A percentile compares a stretch with the other conserved stretches of the same genome.
Evolutionary conservation across 106 monocot genomes (phyloP).

Genomic region (Apostasia ramifera): DNA sequence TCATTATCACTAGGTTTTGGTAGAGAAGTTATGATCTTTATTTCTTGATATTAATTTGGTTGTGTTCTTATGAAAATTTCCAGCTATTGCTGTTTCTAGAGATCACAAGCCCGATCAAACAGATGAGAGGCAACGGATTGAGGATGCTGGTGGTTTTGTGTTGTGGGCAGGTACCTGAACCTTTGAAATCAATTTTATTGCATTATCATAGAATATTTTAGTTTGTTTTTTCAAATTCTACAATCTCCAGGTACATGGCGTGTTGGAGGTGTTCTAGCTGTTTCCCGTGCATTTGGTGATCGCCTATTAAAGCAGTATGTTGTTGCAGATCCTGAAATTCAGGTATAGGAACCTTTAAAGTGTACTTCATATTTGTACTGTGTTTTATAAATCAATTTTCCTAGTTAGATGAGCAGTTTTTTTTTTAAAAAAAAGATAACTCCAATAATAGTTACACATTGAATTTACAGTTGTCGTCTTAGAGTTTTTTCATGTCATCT

Average conservation of each 20-base stretch:
- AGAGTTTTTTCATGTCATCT: too few species aligned
- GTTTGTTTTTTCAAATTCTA: too few species aligned
- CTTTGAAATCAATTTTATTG: neutral
- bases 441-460: too few species aligned
- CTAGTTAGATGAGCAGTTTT: too few species aligned
- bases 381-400: too few species aligned
- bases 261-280: slow-evolving; percentile 62
- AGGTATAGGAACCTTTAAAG: slow-evolving; percentile 16
- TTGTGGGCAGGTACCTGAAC: slow-evolving; percentile 76
- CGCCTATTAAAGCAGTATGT: slow-evolving; percentile 53
- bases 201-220: neutral
- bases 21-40: too few species aligned
- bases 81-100: slow-evolving; percentile 81
- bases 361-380: too few species aligned
- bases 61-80: slow-evolving; percentile 7
- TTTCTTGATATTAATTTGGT: too few species aligned
- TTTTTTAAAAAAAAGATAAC: too few species aligned
- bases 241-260: slow-evolving; percentile 45
- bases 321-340: slow-evolving; percentile 62
- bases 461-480: too few species aligned
- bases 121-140: slow-evolving; percentile 75
- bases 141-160: slow-evolving; percentile 83
- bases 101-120: slow-evolving; percentile 87
- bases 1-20: too few species aligned
- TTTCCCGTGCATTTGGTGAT: slow-evolving; percentile 67